Evolutionary conservation across 108 stramenopile genomes (phyloP).

Genomic region (Poteriospumella lacustris): DNA sequence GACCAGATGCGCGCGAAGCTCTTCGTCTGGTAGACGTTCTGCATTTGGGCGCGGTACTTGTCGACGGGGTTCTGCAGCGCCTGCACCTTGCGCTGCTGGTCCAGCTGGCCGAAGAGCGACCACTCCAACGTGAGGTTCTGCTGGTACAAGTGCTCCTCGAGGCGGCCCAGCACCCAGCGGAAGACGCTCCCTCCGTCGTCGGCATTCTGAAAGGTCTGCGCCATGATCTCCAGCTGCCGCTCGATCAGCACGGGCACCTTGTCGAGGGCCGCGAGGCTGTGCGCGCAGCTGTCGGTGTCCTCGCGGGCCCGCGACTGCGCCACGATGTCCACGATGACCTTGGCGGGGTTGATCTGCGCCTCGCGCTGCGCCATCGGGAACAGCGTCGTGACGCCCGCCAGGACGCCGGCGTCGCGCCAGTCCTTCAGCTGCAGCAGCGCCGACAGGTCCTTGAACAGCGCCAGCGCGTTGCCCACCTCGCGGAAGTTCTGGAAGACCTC

Average conservation of each 20-base stretch:
- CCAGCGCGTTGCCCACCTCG: conserved; percentile 37
- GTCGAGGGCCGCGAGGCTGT: background rate
- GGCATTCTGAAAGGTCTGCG: background rate
- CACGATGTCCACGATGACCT: conserved; percentile 38
- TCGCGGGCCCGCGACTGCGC: background rate
- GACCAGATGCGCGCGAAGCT: conserved; percentile 50
- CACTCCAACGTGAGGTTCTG: conserved; percentile 25
- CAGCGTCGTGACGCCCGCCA: background rate
- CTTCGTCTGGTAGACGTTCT: conserved; percentile 38
- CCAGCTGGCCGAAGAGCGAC: too few species aligned
- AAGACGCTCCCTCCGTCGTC: background rate
- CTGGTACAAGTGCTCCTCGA: conserved; percentile 40
- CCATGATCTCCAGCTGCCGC: background rate
- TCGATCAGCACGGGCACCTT: background rate
- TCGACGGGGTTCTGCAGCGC: too few species aligned
- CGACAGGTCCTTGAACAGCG: background rate
- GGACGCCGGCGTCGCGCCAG: background rate
- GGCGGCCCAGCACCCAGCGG: background rate
- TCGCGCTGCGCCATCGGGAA: conserved; percentile 21
- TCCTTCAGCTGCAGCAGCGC: background rate
- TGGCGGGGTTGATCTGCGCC: conserved; percentile 42
- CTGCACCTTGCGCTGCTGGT: too few species aligned
- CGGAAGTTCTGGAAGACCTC: conserved; percentile 54
- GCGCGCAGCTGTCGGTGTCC: background rate
- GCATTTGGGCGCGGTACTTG: too few species aligned